A percentile compares a stretch with the other conserved stretches of the same genome.
phyloP scores from a whole-genome alignment of 306 rosid genomes.

The Glycine latifolia region DNA sequence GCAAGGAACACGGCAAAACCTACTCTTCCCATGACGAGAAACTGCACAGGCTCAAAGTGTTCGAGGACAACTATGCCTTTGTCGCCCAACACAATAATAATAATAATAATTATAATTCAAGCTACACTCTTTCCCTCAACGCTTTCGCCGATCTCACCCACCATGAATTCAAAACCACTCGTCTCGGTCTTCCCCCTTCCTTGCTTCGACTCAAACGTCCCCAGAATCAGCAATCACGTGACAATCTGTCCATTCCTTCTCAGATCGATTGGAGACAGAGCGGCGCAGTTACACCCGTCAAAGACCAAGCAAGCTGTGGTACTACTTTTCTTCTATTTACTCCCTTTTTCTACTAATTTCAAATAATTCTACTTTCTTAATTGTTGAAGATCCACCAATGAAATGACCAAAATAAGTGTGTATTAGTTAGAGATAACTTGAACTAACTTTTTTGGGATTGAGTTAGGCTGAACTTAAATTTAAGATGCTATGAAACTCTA shows the following conservation, averaged over 20 bases:
- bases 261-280: constrained; percentile 85
- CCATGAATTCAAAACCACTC: constrained; percentile 83
- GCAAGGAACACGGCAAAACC: constrained; percentile 67
- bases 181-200: constrained; percentile 67
- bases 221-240: constrained; percentile 31
- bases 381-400: no score
- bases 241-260: constrained; percentile 57
- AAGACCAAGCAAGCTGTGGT: constrained; percentile 93
- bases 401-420: no score
- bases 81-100: constrained; percentile 65
- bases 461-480: no score
- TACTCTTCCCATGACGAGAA: constrained; percentile 68
- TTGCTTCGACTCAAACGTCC: constrained; percentile 42
- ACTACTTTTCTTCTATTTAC: constrained; percentile 17
- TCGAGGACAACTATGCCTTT: constrained; percentile 69
- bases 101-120: constrained; percentile 47
- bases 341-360: no score
- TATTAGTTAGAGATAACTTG: no score
- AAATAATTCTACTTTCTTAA: no score
- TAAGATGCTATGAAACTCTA: no score
- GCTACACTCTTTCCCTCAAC: constrained; percentile 76
- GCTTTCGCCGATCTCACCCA: constrained; percentile 85
- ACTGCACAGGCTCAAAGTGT: constrained; percentile 65
- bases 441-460: no score
- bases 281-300: constrained; percentile 79